Evolutionary conservation across 1,284 basidiomycete species (phyloP), one percentile per base, ranked within the genome.

Genomic region (Somion occarium): DNA sequence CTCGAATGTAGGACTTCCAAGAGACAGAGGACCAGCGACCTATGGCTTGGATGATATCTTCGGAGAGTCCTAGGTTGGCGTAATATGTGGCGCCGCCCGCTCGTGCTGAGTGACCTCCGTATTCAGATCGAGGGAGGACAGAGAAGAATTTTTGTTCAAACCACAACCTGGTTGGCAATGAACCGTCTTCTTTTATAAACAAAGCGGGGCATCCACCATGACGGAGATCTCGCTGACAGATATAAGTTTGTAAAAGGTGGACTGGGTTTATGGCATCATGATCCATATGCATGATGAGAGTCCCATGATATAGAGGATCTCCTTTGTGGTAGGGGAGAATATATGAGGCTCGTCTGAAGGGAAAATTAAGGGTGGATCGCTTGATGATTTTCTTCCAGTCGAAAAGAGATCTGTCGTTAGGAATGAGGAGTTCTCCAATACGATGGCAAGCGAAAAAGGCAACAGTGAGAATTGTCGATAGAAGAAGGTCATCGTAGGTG

Each of bases 11-110:
- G 15, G 64, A 60, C 19, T 64, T 61, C 56, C 60, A 74, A 0
- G 70, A 57, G 0, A 60, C 52, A 0, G 70, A 72, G 0, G 69
- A 64, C 73, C 72, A 74, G 1, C 62, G 53, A 0, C 72, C 70
- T 0, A 68, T 18, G 0, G 65, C 64, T 51, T 71, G 69, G 22
- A 74, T 73, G 23, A 59, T 41, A 11, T 61, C 54, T n/a, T 65
- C 59, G 0, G 69, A 55, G 2, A 66, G 51, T 0, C 73, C 69
- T 0, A 59, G 52, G 0, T 55, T 39, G 0, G 71, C 70, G 26
- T 66, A 63, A 27, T 56, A 61, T 0, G 72, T 75, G 0, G 72
- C 69, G 1, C 69, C 67, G 0, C 72, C 71, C 5, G 70, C 61
- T 2, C 67, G 61, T 15, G 64, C 24, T 2, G 72, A 73, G 43